Base-by-base conservation (phyloP, 2,329 filamentous ascomycete genomes). In the Akanthomyces lecanii region DNA sequence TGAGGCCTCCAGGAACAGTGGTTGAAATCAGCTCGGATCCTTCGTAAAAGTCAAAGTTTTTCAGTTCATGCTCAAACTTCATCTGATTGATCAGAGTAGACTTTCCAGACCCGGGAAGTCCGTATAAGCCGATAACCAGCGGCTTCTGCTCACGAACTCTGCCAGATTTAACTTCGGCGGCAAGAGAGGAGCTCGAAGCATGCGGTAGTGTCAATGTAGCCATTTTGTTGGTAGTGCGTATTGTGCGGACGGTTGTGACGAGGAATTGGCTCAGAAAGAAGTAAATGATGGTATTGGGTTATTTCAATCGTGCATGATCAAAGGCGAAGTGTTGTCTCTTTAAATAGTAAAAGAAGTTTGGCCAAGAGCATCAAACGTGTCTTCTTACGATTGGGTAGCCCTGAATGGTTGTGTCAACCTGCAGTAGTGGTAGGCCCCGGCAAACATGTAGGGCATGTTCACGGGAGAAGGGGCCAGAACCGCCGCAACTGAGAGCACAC, bases 51-150 rank as follows among this genome's bases (percentile, higher is more conserved):
- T 45, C 30, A 66, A 82, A 84, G 0, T 69, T 6, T 21, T 1
- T 21, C 21, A 21, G 21, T 2, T 71, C 61, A 14, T 72, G 70
- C 2, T 72, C 21, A 1, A 69, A 5, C 52, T 74, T 73, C 6
- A 87, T 67, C 10, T 78, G 53, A 0, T 74, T 67, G 16, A 85
- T 63, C 7, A 82, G 63, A 45, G 70, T 75, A 0, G 80, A 77
- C 69, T 86, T 86, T 5, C 84, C 84, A n/a, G 70, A 79, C 1
- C 82, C 83, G 1, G 82, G 73, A 44, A 86, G 23, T 6, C 83
- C 84, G 64, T 86, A 86, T 1, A 87, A 58, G 3, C 82, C 83
- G 36, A 87, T 70, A 21, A 86, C 70, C 2, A 67, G 67, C 14
- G 78, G 71, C 64, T 75, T 79, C 21, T 67, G 14, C 10, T 40